A percentile compares a stretch with the other conserved stretches of the same genome.
phyloP scores from a whole-genome alignment of 2,329 filamentous ascomycete genomes.

The Colletotrichum coccodes region DNA sequence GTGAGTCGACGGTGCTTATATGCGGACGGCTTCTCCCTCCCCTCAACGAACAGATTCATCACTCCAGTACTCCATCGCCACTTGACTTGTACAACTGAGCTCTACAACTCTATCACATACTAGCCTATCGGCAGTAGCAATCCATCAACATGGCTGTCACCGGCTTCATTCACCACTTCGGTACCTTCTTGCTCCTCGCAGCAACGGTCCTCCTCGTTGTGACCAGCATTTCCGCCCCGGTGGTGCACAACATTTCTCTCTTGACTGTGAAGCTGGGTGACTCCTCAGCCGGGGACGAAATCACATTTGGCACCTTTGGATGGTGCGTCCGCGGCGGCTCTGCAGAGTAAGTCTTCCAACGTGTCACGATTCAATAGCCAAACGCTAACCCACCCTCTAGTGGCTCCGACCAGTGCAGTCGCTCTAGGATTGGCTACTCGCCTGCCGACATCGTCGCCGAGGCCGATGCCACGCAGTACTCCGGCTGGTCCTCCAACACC shows the following conservation, averaged over 20 bases:
- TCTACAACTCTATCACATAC: neutral
- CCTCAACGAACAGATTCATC: conserved; percentile 6
- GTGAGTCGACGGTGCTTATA: conserved; percentile 28
- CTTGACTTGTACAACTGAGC: neutral
- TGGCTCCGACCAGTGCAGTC: conserved; percentile 59
- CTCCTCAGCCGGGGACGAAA: conserved; percentile 43
- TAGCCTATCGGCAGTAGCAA: conserved; percentile 18
- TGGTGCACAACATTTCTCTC: conserved; percentile 64
- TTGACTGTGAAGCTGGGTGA: conserved; percentile 61
- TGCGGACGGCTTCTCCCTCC: conserved; percentile 24
- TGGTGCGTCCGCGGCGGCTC: conserved; percentile 55
- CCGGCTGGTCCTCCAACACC: conserved; percentile 53
- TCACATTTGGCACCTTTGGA: conserved; percentile 70
- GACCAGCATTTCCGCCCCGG: conserved; percentile 67
- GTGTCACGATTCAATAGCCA: neutral
- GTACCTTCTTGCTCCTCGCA: conserved; percentile 66
- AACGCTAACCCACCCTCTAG: conserved; percentile 26
- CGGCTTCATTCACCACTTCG: conserved; percentile 65
- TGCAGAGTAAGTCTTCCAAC: conserved; percentile 35
- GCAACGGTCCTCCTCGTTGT: conserved; percentile 67
- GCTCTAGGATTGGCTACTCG: conserved; percentile 64
- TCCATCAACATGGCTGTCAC: conserved; percentile 56
- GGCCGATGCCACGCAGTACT: conserved; percentile 51
- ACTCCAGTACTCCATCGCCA: conserved; percentile 5
- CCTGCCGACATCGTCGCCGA: conserved; percentile 56